Evolutionary conservation across 164 flowering plant species (phyloP).

Genomic region (Vitis cinerea): DNA sequence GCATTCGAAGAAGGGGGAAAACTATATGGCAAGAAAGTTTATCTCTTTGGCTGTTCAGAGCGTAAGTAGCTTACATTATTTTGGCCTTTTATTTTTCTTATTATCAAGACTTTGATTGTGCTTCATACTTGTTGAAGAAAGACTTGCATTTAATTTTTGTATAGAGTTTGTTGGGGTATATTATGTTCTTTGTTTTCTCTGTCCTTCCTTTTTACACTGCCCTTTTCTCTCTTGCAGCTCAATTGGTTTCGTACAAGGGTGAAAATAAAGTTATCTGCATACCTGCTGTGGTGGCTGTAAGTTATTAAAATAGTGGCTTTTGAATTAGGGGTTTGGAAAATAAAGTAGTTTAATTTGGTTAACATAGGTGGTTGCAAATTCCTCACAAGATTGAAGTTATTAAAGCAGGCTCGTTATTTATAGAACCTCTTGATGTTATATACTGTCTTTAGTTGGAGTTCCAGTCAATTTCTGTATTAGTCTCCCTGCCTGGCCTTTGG

Average conservation of each 20-base stretch:
- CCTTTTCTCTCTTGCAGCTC: constrained; percentile 59
- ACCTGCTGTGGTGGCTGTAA: constrained; percentile 98
- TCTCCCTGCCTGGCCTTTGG: no score
- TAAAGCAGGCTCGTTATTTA: no score
- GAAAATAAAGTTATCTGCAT: constrained; percentile 50
- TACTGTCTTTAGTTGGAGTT: no score
- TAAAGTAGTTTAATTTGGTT: neutral
- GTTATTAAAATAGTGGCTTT: constrained; percentile 22
- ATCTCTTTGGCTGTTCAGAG: constrained; percentile 85
- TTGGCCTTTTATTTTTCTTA: neutral
- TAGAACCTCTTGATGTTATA: no score
- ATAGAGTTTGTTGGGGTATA: no score
- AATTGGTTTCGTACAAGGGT: constrained; percentile 59
- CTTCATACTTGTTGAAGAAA: neutral
- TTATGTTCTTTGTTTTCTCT: neutral
- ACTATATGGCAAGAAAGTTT: constrained; percentile 74
- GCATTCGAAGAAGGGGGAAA: constrained; percentile 93
- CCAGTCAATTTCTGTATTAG: no score
- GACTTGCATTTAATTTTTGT: neutral
- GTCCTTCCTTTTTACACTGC: neutral
- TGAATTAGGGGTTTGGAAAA: neutral
- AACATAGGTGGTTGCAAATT: neutral
- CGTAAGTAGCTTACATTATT: constrained; percentile 50
- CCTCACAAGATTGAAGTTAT: no score
- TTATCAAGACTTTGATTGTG: neutral